These are phyloP conservation scores for Backusella morwellensis DNA, from an alignment of 192 early-diverging fungal species.

Conservation along the genomic window DNA sequence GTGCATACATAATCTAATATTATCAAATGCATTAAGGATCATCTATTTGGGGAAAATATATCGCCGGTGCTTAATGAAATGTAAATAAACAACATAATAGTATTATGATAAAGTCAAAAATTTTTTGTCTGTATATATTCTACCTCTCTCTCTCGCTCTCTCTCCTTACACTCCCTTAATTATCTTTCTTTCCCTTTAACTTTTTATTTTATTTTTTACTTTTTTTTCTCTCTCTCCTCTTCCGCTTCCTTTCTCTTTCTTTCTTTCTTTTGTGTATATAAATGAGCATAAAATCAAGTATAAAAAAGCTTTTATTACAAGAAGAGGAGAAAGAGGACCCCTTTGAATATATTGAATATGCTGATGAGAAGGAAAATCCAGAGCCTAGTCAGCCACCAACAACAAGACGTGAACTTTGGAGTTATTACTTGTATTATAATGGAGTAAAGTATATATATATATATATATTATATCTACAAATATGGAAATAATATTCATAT, in stretches of 20 bases:
- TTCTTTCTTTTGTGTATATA: background rate
- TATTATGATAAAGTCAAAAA: background rate
- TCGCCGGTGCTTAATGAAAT: constrained; percentile 1
- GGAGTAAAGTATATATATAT: constrained; percentile 13
- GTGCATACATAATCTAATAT: too few species aligned
- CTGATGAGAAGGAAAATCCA: background rate
- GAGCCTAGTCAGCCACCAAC: constrained; percentile 17
- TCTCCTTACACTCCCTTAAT: background rate
- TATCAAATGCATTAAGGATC: too few species aligned
- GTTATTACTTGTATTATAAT: constrained; percentile 37
- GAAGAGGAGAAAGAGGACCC: constrained; percentile 2
- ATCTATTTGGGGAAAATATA: constrained; percentile 10
- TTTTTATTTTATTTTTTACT: background rate
- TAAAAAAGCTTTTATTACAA: background rate
- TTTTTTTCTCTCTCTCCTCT: background rate
- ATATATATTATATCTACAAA: background rate
- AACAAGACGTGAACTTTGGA: constrained; percentile 25
- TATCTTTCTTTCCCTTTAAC: background rate
- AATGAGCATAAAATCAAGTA: background rate
- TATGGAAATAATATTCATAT: background rate
- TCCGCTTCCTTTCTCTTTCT: background rate
- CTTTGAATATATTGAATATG: constrained; percentile 6
- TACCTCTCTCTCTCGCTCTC: background rate
- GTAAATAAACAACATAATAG: constrained; percentile 1
- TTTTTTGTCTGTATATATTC: background rate